Evolutionary conservation across 768 basidiomycete genomes (phyloP), one percentile per base, ranked within the genome.

Genomic region (Boletus barrowsii): DNA sequence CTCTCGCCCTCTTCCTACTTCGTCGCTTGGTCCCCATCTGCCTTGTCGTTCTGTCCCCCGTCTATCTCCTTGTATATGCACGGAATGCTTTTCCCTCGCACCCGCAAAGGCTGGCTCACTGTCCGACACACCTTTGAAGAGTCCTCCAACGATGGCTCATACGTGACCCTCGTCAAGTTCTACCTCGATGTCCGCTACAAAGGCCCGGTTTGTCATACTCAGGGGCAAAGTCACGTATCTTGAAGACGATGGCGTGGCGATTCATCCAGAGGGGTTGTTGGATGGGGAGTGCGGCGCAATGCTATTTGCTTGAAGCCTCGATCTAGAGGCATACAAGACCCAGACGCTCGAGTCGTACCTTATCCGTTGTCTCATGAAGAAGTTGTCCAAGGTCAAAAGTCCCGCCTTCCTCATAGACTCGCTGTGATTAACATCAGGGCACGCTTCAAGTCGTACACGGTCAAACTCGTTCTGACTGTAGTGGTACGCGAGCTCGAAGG

Each of bases 401-500:
- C 96, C 96, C 2, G 73, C 80, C 4, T 93, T 95, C 69, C 81
- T 98, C 39, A 81, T 86, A 4, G 90, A 95, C 56, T 87, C 1
- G 94, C 90, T 1, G 88, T 87, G 18, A 90, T 98, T 68, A 88
- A 86, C 55, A 78, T 91, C 4, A 90, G 91, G 1, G 79, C 86
- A 26, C 80, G 87, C 8, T 92, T 93, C 78, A 95, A 92, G 69
- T 83, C 90, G 3, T 95, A 95, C 70, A 82, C 82, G 10, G 93
- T 97, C 65, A 93, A 93, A 65, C 77, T 98, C 42, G 90, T 90
- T 1, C 79, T 98, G 30, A 93, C 93, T 0, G 87, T 87, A 14
- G 88, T 97, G 5, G 70, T 99, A 49, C 87, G 89, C 61, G 90
- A 92, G 63, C 69, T 99, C 32, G 93, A 96, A 63, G 97, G 97